A percentile compares a stretch with the other conserved stretches of the same genome.
Conservation (phyloP, 2,329 filamentous ascomycete species). For the Fusarium nelsonii region DNA sequence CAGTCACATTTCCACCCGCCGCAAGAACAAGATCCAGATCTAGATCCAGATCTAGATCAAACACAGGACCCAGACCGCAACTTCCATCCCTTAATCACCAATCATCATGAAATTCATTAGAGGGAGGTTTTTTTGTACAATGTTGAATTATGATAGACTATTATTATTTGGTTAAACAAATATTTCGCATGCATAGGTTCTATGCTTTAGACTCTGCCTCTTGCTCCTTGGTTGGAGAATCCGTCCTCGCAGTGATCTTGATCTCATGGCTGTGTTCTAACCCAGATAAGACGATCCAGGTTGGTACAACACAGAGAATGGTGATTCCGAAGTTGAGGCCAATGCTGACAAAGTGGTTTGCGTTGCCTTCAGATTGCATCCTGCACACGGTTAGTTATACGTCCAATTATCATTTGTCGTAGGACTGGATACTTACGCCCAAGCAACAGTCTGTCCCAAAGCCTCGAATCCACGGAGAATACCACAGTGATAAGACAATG, state of each 20-base stretch:
- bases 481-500: slow-evolving; percentile 24
- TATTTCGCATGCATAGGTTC: background rate
- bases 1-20: background rate
- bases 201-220: slow-evolving; percentile 8
- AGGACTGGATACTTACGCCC: slow-evolving; percentile 6
- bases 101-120: background rate
- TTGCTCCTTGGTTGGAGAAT: background rate
- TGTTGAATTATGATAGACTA: slow-evolving; percentile 16
- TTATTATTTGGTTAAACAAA: slow-evolving; percentile 2
- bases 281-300: slow-evolving; percentile 21
- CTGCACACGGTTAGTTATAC: background rate
- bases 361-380: slow-evolving; percentile 28
- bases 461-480: slow-evolving; percentile 27
- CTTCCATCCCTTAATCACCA: slow-evolving; percentile 1
- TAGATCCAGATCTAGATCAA: slow-evolving; percentile 2
- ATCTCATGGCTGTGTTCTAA: slow-evolving; percentile 25
- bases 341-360: slow-evolving; percentile 27
- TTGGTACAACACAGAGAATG: slow-evolving; percentile 10
- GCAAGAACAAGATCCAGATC: background rate
- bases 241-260: slow-evolving; percentile 1
- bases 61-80: background rate
- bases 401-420: no score
- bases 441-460: slow-evolving; percentile 21
- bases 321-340: slow-evolving; percentile 26
- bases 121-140: background rate